phyloP scores from a whole-genome alignment of 495 filamentous ascomycete genomes.

The Ramalina intermedia region DNA sequence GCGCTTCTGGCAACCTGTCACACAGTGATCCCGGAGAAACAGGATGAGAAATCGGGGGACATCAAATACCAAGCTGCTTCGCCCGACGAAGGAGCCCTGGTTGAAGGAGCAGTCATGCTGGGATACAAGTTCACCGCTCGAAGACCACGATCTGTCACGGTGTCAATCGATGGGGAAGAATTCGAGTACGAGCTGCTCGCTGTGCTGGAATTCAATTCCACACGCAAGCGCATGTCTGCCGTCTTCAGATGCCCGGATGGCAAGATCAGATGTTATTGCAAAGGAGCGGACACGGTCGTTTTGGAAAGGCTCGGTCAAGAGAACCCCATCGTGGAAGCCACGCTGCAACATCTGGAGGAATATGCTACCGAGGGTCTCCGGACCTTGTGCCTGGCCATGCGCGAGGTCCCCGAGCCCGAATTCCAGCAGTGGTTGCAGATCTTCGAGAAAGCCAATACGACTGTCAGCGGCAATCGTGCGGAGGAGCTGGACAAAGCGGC shows the following conservation, averaged over 20 bases:
- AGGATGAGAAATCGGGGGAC: conserved; percentile 53
- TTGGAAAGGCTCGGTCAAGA: conserved; percentile 65
- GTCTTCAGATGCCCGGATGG: conserved; percentile 95
- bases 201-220: conserved; percentile 98
- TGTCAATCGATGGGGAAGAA: conserved; percentile 54
- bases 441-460: conserved; percentile 80
- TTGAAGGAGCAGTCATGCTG: conserved; percentile 74
- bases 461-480: conserved; percentile 78
- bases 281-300: conserved; percentile 97
- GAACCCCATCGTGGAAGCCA: conserved; percentile 75
- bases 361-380: conserved; percentile 94
- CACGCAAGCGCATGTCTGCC: conserved; percentile 93
- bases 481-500: conserved; percentile 97
- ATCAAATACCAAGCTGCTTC: conserved; percentile 99
- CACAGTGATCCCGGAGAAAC: conserved; percentile 89
- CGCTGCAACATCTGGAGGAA: conserved; percentile 87
- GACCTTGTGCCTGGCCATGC: conserved; percentile 89
- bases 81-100: conserved; percentile 90
- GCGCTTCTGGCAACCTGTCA: conserved; percentile 83
- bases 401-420: conserved; percentile 83
- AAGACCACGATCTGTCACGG: conserved; percentile 72
- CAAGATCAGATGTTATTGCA: conserved; percentile 83
- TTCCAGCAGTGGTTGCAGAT: conserved; percentile 79
- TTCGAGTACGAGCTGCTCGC: conserved; percentile 83
- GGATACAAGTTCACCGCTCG: conserved; percentile 86